Evolutionary conservation across 1,139 yeast genomes (phyloP).

Genomic region (Magnusiomyces fungicola): DNA sequence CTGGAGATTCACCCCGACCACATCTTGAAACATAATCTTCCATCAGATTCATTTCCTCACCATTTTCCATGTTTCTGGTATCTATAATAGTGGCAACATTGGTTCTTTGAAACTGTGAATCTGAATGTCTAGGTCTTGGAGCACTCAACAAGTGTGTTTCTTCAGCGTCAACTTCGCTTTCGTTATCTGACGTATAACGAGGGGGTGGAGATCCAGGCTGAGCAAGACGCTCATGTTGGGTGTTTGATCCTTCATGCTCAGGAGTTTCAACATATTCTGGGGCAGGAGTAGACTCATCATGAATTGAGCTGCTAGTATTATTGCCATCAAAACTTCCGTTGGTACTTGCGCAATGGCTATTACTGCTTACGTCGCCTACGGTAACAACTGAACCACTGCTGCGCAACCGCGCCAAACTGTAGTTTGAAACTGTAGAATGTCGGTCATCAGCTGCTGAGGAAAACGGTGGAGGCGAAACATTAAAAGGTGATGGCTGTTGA

Average conservation of each 20-base stretch:
- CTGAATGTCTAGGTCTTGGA: conserved; percentile 8
- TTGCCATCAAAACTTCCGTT: not conserved
- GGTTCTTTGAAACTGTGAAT: not conserved
- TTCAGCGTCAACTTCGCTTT: conserved; percentile 15
- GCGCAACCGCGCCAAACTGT: not conserved
- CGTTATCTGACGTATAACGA: conserved; percentile 23
- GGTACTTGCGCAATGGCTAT: not conserved
- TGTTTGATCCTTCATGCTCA: conserved; percentile 4
- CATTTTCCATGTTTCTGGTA: not conserved
- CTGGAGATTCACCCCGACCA: not conserved
- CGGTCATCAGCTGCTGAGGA: not conserved
- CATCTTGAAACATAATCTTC: not conserved
- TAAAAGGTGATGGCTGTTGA: not conserved
- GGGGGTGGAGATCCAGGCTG: conserved; percentile 25
- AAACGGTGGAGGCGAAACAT: conserved; percentile 1
- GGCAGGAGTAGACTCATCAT: not conserved
- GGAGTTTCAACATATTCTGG: not conserved
- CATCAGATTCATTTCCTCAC: not conserved
- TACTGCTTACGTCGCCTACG: not conserved
- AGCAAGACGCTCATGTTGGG: conserved; percentile 6
- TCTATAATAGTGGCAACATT: no score
- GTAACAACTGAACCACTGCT: not conserved
- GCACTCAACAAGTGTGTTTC: conserved; percentile 4
- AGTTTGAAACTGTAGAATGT: not conserved
- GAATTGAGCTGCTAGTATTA: not conserved